phyloP scores from a whole-genome alignment of 176 grass and related monocot species.

The Elaeis guineensis region DNA sequence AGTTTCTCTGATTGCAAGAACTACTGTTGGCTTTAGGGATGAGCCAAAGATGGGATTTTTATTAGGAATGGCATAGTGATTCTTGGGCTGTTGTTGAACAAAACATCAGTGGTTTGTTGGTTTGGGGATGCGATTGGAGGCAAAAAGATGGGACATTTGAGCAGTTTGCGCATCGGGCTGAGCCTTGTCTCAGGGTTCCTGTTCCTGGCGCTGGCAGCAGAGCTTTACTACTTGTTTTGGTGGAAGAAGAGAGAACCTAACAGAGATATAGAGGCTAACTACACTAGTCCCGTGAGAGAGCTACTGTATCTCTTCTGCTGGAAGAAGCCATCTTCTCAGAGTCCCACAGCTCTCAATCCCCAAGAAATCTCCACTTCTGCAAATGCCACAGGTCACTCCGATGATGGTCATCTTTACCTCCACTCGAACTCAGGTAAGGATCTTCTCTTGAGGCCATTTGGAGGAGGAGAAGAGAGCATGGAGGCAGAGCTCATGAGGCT shows the following conservation, averaged over 20 bases:
- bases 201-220: slow-evolving; percentile 12
- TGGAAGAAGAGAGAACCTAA: not conserved
- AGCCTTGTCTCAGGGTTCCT: slow-evolving; percentile 13
- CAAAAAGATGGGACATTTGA: slow-evolving; percentile 7
- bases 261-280: not conserved
- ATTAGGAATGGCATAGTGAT: too few relatives aligned
- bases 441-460: slow-evolving; percentile 3
- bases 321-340: slow-evolving; percentile 9
- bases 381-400: not conserved
- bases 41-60: too few relatives aligned
- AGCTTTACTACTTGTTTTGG: slow-evolving; percentile 16
- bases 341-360: slow-evolving; percentile 7
- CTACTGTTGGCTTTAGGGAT: not conserved
- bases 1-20: not conserved
- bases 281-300: not conserved
- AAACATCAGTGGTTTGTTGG: not conserved
- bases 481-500: slow-evolving; percentile 18
- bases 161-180: slow-evolving; percentile 15
- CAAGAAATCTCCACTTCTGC: not conserved
- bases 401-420: not conserved
- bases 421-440: not conserved
- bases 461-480: not conserved
- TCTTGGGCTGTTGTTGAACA: too few relatives aligned
- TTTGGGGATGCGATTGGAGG: not conserved
- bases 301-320: slow-evolving; percentile 11